Evolutionary conservation across 2,329 filamentous ascomycete species (phyloP).

Genomic region (Botryosphaeria dothidea): DNA sequence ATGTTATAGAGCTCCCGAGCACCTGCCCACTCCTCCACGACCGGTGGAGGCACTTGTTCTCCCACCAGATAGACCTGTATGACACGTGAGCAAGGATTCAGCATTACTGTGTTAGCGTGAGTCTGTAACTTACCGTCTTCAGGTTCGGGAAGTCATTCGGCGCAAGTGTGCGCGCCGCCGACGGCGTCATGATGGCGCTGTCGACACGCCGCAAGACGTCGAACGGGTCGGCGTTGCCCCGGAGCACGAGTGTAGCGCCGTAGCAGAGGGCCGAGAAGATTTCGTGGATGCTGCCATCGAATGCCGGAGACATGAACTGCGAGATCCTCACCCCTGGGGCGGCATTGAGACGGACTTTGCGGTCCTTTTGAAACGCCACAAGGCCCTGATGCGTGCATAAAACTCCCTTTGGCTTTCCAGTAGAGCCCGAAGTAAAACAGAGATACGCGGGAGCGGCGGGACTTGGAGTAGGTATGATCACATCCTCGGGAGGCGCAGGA

Average conservation of each 20-base stretch:
- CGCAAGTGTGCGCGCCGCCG: constrained; percentile 35
- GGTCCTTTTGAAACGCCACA: constrained; percentile 38
- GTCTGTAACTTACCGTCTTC: constrained; percentile 19
- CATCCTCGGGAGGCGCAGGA: background rate
- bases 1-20: constrained; percentile 40
- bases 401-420: constrained; percentile 32
- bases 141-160: constrained; percentile 35
- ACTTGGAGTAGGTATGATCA: no score
- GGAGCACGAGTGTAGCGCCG: constrained; percentile 42
- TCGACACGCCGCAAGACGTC: constrained; percentile 32
- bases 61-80: background rate
- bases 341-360: constrained; percentile 35
- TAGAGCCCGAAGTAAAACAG: constrained; percentile 46
- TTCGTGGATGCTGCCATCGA: constrained; percentile 49
- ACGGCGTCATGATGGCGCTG: constrained; percentile 42
- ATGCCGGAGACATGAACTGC: constrained; percentile 46
- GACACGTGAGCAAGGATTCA: background rate
- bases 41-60: constrained; percentile 32
- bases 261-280: constrained; percentile 44
- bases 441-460: constrained; percentile 36
- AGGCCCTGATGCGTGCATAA: constrained; percentile 37
- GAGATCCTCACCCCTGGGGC: constrained; percentile 37
- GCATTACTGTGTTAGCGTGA: no score
- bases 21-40: constrained; percentile 36
- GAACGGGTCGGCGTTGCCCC: constrained; percentile 28